phyloP scores from a whole-genome alignment of 108 stramenopile genomes.

The Fistulifera pelliculosa region DNA sequence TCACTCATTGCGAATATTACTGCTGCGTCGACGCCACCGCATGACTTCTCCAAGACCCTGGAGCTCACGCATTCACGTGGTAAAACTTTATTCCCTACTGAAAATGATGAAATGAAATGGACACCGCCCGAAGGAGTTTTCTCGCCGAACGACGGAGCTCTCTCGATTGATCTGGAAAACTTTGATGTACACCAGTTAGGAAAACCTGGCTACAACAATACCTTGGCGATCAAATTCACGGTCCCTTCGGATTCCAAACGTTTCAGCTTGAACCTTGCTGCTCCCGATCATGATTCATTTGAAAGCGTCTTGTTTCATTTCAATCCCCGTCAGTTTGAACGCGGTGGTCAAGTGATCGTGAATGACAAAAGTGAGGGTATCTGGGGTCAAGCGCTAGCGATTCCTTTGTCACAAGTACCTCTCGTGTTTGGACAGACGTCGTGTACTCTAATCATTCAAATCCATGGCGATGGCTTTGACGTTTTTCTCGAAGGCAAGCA shows the following conservation, averaged over 20 bases:
- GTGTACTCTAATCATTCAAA: conserved; percentile 65
- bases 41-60: conserved; percentile 70
- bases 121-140: conserved; percentile 37
- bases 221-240: conserved; percentile 76
- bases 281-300: conserved; percentile 45
- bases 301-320: conserved; percentile 67
- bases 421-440: conserved; percentile 67
- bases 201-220: conserved; percentile 52
- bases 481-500: conserved; percentile 67
- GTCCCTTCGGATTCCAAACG: conserved; percentile 64
- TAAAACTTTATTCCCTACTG: not conserved
- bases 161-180: conserved; percentile 48
- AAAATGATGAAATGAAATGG: conserved; percentile 32
- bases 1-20: conserved; percentile 65
- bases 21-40: conserved; percentile 49
- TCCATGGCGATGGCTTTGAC: conserved; percentile 78
- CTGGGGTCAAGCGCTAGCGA: conserved; percentile 68
- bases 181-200: conserved; percentile 42
- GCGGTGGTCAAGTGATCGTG: conserved; percentile 67
- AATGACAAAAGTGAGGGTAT: conserved; percentile 72
- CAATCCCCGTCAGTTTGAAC: conserved; percentile 69
- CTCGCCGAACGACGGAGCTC: conserved; percentile 51
- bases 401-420: conserved; percentile 65
- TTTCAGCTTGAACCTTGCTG: conserved; percentile 76
- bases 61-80: not conserved